Conservation (phyloP, 164 flowering plant species). For the Kalanchoe fedtschenkoi region DNA sequence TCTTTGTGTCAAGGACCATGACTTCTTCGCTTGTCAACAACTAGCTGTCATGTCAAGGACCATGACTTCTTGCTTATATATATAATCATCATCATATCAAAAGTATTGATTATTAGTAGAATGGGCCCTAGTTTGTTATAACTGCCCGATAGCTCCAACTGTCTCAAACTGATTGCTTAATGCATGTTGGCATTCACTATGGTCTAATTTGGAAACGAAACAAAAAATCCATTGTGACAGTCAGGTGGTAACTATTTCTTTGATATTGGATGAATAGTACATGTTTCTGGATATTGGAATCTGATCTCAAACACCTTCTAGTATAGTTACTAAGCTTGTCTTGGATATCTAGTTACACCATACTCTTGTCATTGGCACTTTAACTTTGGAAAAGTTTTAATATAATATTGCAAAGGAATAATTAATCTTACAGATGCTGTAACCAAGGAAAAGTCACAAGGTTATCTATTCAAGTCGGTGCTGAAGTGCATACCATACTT, state of each 20-base stretch:
- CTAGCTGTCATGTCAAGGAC: too few species aligned
- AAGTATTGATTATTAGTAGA: too few species aligned
- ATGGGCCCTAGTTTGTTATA: too few species aligned
- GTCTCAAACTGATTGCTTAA: neutral
- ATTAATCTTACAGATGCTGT: conserved; percentile 60
- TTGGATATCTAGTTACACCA: too few species aligned
- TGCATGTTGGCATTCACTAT: neutral
- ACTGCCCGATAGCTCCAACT: neutral
- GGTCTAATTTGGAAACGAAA: too few species aligned
- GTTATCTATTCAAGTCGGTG: conserved; percentile 86
- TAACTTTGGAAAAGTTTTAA: neutral
- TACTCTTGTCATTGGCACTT: neutral
- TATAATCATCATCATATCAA: too few species aligned
- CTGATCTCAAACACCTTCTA: neutral
- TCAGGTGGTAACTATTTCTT: neutral
- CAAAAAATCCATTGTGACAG: neutral
- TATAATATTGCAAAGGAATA: neutral
- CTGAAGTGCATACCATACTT: conserved; percentile 93
- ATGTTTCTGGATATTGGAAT: neutral
- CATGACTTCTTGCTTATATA: too few species aligned
- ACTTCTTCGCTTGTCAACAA: too few species aligned
- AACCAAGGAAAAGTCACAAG: conserved; percentile 90
- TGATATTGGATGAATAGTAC: neutral
- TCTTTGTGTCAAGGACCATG: neutral
- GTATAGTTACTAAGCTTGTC: neutral